A percentile compares a stretch with the other conserved stretches of the same genome.
These are phyloP conservation scores for Sclerotinia trifoliorum DNA, from an alignment of 2,329 filamentous ascomycete species.

Conservation along the genomic window DNA sequence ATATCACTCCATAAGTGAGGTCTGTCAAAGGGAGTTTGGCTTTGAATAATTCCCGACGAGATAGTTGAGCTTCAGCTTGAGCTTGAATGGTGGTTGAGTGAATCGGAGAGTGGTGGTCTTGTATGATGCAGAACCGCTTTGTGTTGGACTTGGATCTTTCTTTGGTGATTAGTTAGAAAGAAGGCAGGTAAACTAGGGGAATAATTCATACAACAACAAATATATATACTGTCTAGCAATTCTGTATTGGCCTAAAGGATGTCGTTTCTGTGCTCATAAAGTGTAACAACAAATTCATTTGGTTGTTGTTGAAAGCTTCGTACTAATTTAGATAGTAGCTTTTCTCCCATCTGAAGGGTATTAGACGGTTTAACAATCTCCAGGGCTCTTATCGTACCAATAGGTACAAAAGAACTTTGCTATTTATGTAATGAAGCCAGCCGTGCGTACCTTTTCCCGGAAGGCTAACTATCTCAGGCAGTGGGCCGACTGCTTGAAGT, in stretches of 20 bases:
- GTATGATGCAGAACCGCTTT: constrained; percentile 1
- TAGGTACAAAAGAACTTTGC: not conserved
- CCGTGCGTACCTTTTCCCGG: not conserved
- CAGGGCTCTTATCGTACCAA: constrained; percentile 2
- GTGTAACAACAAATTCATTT: not conserved
- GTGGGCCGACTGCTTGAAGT: not conserved
- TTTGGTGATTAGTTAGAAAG: not conserved
- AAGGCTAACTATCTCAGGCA: not conserved
- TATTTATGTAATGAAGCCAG: constrained; percentile 8
- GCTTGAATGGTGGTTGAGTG: not conserved
- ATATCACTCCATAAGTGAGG: constrained; percentile 11
- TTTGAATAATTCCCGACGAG: not conserved
- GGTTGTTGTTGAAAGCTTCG: constrained; percentile 1
- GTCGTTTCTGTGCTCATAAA: not conserved
- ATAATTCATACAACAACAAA: not conserved
- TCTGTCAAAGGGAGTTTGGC: not conserved
- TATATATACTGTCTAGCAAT: not conserved
- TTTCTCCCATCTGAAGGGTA: not conserved
- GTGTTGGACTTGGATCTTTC: not conserved
- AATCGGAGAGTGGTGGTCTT: not conserved
- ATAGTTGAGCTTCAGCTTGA: not conserved
- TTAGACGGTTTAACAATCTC: not conserved
- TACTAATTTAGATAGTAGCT: not conserved
- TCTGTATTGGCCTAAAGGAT: not conserved
- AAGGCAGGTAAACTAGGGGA: no score